phyloP scores from a whole-genome alignment of 192 early-diverging fungal species.

The Coemansia guatemalensis region DNA sequence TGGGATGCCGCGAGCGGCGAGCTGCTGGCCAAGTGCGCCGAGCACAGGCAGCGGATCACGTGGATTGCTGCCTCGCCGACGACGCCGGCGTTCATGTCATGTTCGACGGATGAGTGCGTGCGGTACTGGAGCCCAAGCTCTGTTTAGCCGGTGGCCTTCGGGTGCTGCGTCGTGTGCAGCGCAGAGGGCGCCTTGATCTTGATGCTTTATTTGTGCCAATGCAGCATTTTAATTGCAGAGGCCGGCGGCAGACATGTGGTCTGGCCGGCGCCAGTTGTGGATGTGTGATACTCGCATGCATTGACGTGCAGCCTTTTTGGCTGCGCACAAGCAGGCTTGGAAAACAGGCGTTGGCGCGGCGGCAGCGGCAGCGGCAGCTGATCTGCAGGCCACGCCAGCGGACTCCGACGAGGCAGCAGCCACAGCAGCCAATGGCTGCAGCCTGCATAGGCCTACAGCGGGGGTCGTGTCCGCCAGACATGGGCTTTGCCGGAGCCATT shows the following conservation, averaged over 20 bases:
- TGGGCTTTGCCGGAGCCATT: no score
- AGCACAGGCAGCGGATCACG: slow-evolving; percentile 29
- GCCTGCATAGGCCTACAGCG: no score
- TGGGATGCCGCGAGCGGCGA: slow-evolving; percentile 73
- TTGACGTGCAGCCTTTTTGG: neutral
- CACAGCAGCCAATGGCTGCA: neutral
- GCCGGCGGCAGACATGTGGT: neutral
- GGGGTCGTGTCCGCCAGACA: no score
- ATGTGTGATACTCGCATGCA: neutral
- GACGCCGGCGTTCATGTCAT: slow-evolving; percentile 38
- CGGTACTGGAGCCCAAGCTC: slow-evolving; percentile 34
- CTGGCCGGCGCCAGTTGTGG: neutral
- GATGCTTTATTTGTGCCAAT: neutral
- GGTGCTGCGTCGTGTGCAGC: neutral
- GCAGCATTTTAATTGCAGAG: slow-evolving; percentile 4
- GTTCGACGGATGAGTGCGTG: slow-evolving; percentile 44
- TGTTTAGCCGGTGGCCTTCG: neutral
- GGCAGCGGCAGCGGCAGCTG: neutral
- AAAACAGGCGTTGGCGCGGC: neutral
- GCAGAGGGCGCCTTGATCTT: neutral
- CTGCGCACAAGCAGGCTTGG: neutral
- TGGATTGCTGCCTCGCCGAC: slow-evolving; percentile 36
- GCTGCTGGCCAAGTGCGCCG: slow-evolving; percentile 46
- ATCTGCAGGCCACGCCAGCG: neutral
- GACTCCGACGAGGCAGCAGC: neutral